Conservation (phyloP, 1,284 basidiomycete species). For the Omphalotus olearius region DNA sequence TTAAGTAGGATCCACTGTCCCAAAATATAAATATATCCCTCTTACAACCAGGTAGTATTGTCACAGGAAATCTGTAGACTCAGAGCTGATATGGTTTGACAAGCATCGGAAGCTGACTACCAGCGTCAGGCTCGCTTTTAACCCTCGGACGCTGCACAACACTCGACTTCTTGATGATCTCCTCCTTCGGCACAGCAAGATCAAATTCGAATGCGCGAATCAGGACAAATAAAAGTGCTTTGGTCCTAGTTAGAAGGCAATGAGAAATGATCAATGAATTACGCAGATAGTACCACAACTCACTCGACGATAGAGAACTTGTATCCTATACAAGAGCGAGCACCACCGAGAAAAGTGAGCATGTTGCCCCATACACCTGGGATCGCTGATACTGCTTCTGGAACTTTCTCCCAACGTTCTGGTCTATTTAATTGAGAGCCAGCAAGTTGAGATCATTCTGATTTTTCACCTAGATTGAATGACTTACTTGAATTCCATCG, state of each 20-base stretch:
- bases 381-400: conserved; percentile 38
- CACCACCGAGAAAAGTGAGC: conserved; percentile 59
- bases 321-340: conserved; percentile 64
- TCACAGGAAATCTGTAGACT: background rate
- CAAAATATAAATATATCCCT: too few relatives aligned
- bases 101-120: conserved; percentile 28
- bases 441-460: background rate
- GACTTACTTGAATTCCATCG: conserved; percentile 45
- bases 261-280: background rate
- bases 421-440: conserved; percentile 36
- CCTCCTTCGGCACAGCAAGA: conserved; percentile 39
- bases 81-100: conserved; percentile 16
- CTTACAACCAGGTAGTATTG: too few relatives aligned
- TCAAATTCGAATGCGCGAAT: conserved; percentile 54
- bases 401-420: conserved; percentile 52
- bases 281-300: conserved; percentile 17
- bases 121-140: conserved; percentile 20
- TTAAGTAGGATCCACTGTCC: too few relatives aligned
- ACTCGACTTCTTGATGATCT: conserved; percentile 34
- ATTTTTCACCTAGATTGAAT: too few relatives aligned
- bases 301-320: conserved; percentile 67
- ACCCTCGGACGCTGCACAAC: conserved; percentile 30
- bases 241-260: conserved; percentile 35
- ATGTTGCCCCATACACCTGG: conserved; percentile 59
- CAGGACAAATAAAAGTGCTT: conserved; percentile 54